Conservation (phyloP, 495 filamentous ascomycete species). For the Xanthoparmelia taractica region DNA sequence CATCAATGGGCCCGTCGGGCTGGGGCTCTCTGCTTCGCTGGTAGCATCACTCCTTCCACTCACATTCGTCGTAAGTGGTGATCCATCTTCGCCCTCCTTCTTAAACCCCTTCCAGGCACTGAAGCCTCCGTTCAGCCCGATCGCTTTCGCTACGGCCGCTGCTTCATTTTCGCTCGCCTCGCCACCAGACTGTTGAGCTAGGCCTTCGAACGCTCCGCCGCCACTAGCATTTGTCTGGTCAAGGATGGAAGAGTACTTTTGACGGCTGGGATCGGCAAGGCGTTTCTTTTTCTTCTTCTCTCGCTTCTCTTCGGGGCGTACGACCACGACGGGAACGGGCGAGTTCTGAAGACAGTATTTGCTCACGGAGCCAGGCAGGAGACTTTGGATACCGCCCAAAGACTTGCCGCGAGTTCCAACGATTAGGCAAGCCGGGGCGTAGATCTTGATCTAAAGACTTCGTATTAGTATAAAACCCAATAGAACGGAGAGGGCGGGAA, state of each 20-base stretch:
- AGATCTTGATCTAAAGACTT: conserved; percentile 68
- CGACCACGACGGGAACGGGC: conserved; percentile 94
- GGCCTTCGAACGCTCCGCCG: conserved; percentile 46
- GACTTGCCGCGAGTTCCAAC: conserved; percentile 87
- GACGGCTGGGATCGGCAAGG: conserved; percentile 64
- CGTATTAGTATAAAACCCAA: conserved; percentile 15
- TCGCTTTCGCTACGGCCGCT: conserved; percentile 59
- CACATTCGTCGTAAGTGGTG: not conserved
- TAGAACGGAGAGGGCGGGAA: conserved; percentile 3
- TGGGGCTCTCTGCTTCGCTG: conserved; percentile 1
- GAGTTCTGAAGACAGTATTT: conserved; percentile 96
- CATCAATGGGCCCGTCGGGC: not conserved
- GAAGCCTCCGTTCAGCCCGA: conserved; percentile 51
- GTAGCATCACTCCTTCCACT: conserved; percentile 2
- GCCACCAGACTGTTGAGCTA: conserved; percentile 33
- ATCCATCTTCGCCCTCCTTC: conserved; percentile 25
- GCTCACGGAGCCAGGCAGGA: conserved; percentile 88
- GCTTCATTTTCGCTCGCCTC: conserved; percentile 52
- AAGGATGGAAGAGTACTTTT: conserved; percentile 74
- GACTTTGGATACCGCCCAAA: conserved; percentile 77
- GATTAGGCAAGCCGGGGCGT: conserved; percentile 90
- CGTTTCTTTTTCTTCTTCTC: conserved; percentile 89
- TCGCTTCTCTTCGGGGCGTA: conserved; percentile 82
- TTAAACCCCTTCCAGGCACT: conserved; percentile 46
- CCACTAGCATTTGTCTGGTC: conserved; percentile 49